Evolutionary conservation across 2,329 filamentous ascomycete species (phyloP), one percentile per base, ranked within the genome.

Genomic region (Cordyceps farinosa): DNA sequence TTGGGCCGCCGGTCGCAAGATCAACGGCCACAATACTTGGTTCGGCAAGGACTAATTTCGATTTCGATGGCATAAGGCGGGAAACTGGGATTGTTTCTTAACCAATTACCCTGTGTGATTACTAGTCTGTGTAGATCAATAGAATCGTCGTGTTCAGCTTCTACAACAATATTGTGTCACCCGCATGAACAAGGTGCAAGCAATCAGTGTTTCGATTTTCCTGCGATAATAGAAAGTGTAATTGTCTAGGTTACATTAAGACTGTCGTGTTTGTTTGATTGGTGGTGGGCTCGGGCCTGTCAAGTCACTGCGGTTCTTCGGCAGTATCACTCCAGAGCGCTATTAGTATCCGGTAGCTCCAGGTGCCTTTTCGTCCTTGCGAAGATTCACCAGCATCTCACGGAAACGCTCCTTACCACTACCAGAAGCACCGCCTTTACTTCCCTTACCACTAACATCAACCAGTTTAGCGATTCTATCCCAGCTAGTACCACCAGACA

Each of bases 381-480:
- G 89, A 78, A 99, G 79, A 76, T 87, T 93, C 70, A 93, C 78
- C 71, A 99, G 80, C 73, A 98, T 73, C 79, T 98, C 94, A 69
- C 95, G 88, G 84, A 99, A 98, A 67, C 92, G 91, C 77, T 96
- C 92, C 84, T 99, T 99, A 71, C 94, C 93, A 65, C 91, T 96
- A 52, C 93, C 94, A 65, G 87, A 88, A 50, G 91, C 92, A 72
- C 93, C 94, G 64, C 94, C 93, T 77, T 88, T 90, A 65, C 86
- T 80, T 15, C 94, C 92, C 80, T 98, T 99, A 66, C 95, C 95
- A 72, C 92, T 97, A 68, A 99, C 79, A 77, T 99, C 95, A n/a
- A 98, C 93, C 70, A 99, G 78, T 81, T 98, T 99, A 30, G 93
- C 90, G 73, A 99, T 98, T 69, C 95, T 89, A 80, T 99, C 95